These are phyloP conservation scores for Lophiostoma macrostomum DNA, from an alignment of 495 filamentous ascomycete species.

Conservation along the genomic window DNA sequence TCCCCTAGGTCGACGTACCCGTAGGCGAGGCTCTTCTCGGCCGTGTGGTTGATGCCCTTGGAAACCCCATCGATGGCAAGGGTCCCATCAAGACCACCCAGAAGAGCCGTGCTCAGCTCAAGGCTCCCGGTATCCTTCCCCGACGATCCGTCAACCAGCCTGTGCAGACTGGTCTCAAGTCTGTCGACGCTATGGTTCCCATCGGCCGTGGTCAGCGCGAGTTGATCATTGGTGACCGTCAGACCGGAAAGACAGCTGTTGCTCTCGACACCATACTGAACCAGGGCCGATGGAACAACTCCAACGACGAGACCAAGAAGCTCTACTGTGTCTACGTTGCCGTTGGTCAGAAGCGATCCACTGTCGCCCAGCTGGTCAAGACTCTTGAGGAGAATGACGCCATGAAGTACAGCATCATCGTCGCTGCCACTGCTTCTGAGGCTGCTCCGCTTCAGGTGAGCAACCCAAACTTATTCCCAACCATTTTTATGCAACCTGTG, in stretches of 20 bases:
- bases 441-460: conserved; percentile 50
- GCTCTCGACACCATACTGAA: conserved; percentile 98
- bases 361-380: conserved; percentile 98
- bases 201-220: conserved; percentile 99
- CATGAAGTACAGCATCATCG: conserved; percentile 96
- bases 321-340: conserved; percentile 99
- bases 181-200: conserved; percentile 98
- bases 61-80: conserved; percentile 99
- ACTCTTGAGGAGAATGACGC: conserved; percentile 99
- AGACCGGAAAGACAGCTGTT: conserved; percentile 99
- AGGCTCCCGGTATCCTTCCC: conserved; percentile 97
- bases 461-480: background rate
- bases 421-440: conserved; percentile 97
- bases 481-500: background rate
- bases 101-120: conserved; percentile 95
- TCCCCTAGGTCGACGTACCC: conserved; percentile 84
- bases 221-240: conserved; percentile 99
- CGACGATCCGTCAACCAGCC: conserved; percentile 96
- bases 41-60: conserved; percentile 96
- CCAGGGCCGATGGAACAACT: conserved; percentile 96
- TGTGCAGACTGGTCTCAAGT: conserved; percentile 98
- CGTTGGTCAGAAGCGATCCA: conserved; percentile 98
- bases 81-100: conserved; percentile 86
- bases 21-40: conserved; percentile 90
- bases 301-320: conserved; percentile 89